Evolutionary conservation across 805 yeast species (phyloP), one percentile per base, ranked within the genome.

Genomic region (Kuraishia piskuri): DNA sequence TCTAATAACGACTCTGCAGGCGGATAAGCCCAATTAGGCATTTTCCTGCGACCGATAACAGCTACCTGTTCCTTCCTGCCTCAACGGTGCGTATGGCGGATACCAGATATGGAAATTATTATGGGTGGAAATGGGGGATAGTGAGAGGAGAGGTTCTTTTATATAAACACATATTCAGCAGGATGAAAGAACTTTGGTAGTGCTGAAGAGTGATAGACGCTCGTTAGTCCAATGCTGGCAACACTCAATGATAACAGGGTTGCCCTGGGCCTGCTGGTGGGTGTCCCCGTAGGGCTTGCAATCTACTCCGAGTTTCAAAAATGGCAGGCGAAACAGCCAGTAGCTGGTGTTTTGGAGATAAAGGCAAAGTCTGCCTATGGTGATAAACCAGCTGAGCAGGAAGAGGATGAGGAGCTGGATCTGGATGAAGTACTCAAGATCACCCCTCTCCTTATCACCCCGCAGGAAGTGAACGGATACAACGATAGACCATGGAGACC

Each of bases 401-500:
- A 7, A 31, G 17, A 31, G 14, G 40, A 31, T n/a, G 40, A 31
- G 14, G 40, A 31, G 8, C n/a, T 31, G 4, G 40, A 31, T 10
- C 3, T 31, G 17, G 40, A 31, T 31, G 40, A 31, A 31, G 40
- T 31, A n/a, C 40, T 31, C 40, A 31, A 64, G 46, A 84, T 86
- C 22, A 75, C 82, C 0, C 87, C 89, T 0, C 67, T 84, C 25
- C 71, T 71, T 68, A 77, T 84, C 51, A 83, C 87, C 0, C 87
- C 87, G 2, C 89, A 84, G 51, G 80, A 82, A 58, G 86, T 84
- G 10, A 69, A 71, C 56, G 76, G 74, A 24, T 82, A 83, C 61
- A 88, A 84, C 59, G 90, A 83, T 60, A 73, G 90, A 63, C 90
- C 90, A 14, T 85, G 90, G 90, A 73, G 90, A 68, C 90, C 90